Conservation (phyloP, 495 filamentous ascomycete species). For the Usnea hakonensis region DNA sequence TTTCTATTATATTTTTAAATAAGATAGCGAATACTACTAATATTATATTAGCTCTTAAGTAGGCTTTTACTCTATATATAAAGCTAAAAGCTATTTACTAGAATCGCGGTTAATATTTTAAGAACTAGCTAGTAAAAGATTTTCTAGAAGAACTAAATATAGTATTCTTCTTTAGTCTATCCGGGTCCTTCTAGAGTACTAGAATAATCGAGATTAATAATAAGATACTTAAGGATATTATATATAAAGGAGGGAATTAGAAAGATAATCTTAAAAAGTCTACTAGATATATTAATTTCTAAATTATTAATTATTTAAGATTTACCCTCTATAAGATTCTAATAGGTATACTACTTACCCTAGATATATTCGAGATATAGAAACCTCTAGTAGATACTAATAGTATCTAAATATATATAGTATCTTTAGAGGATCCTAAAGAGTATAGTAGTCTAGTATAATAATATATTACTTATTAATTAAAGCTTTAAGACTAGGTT, state of each 20-base stretch:
- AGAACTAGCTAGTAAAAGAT: neutral
- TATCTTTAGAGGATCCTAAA: too few species aligned
- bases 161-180: neutral
- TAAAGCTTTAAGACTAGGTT: too few species aligned
- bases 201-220: neutral
- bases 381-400: neutral
- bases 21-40: neutral
- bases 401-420: neutral
- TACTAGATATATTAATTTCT: neutral
- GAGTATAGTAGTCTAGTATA: too few species aligned
- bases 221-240: too few species aligned
- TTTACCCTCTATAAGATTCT: neutral
- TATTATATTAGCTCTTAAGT: neutral
- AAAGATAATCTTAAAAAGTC: neutral
- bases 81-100: neutral
- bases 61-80: neutral
- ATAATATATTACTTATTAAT: too few species aligned
- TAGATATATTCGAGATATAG: neutral
- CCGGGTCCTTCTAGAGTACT: neutral
- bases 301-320: conserved; percentile 3
- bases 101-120: neutral
- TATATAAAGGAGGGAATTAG: neutral
- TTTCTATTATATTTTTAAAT: neutral
- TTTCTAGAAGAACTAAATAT: neutral
- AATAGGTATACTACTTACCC: neutral